These are phyloP conservation scores for Viola odorata DNA, from an alignment of 345 rosid genomes.

Conservation along the genomic window DNA sequence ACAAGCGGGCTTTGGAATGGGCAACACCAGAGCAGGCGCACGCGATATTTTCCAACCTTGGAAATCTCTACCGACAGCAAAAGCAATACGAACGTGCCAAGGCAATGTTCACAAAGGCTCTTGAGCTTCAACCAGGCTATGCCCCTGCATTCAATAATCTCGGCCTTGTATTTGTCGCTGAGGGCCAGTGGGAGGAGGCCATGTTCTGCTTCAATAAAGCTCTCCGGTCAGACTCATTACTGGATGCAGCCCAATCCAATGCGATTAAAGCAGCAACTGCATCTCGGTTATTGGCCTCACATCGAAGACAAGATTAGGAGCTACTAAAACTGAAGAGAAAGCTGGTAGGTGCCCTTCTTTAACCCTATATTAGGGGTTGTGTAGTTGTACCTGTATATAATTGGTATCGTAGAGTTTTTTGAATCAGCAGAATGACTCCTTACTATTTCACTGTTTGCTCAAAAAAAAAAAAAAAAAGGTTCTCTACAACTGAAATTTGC, in stretches of 20 bases:
- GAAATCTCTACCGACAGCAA: constrained; percentile 79
- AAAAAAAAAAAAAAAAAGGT: no score
- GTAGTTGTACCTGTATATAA: no score
- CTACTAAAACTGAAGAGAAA: background rate
- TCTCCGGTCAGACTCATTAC: constrained; percentile 66
- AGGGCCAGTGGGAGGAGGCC: constrained; percentile 86
- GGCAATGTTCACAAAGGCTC: constrained; percentile 82
- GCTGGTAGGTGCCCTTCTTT: no score
- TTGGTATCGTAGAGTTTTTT: no score
- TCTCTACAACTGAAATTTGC: no score
- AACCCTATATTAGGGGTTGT: no score
- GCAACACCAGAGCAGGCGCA: constrained; percentile 61
- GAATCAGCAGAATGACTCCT: no score
- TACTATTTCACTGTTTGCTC: no score
- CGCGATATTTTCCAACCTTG: constrained; percentile 74
- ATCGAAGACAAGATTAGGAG: background rate
- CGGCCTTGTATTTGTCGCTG: constrained; percentile 87
- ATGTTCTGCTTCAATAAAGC: constrained; percentile 73
- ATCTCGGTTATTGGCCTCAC: constrained; percentile 7
- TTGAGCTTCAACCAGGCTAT: constrained; percentile 80
- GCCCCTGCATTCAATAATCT: constrained; percentile 95
- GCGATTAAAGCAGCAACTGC: constrained; percentile 21
- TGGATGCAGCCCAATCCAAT: constrained; percentile 95
- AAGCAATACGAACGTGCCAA: constrained; percentile 73
- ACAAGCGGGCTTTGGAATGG: constrained; percentile 59